These are phyloP conservation scores for Candida awuae DNA, from an alignment of 805 yeast genomes.

Conservation along the genomic window DNA sequence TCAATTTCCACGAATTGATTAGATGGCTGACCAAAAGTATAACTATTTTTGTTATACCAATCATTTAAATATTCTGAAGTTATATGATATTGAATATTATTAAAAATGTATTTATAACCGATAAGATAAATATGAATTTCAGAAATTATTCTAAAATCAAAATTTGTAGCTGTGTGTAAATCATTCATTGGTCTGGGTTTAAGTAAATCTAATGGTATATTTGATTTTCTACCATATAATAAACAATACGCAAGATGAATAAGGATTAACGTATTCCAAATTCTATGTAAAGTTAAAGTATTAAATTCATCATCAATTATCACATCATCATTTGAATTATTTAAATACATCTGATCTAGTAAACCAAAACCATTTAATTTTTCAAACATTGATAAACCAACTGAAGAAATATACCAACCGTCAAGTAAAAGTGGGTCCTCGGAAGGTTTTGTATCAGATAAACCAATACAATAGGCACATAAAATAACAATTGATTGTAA, in stretches of 20 bases:
- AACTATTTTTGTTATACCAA: constrained; percentile 68
- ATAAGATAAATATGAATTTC: constrained; percentile 57
- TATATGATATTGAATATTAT: constrained; percentile 13
- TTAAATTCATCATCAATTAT: constrained; percentile 35
- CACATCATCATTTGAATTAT: neutral
- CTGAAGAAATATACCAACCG: constrained; percentile 60
- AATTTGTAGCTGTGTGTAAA: constrained; percentile 59
- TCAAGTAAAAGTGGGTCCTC: constrained; percentile 43
- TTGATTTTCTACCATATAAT: constrained; percentile 40
- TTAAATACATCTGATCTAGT: constrained; percentile 18
- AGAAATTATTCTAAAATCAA: constrained; percentile 77
- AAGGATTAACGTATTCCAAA: constrained; percentile 65
- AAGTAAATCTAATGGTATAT: constrained; percentile 37
- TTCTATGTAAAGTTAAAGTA: constrained; percentile 48
- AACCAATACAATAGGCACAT: constrained; percentile 55
- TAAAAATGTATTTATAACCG: constrained; percentile 50
- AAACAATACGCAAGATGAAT: constrained; percentile 62
- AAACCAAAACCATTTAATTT: constrained; percentile 42
- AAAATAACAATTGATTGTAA: constrained; percentile 61
- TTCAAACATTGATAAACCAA: constrained; percentile 53
- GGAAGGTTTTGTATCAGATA: constrained; percentile 30
- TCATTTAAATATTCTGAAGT: constrained; percentile 35
- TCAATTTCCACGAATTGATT: constrained; percentile 68
- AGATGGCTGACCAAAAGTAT: constrained; percentile 59
- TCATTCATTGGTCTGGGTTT: constrained; percentile 29